These are phyloP conservation scores for Geosmithia flava DNA, from an alignment of 2,329 filamentous ascomycete species.

Conservation along the genomic window DNA sequence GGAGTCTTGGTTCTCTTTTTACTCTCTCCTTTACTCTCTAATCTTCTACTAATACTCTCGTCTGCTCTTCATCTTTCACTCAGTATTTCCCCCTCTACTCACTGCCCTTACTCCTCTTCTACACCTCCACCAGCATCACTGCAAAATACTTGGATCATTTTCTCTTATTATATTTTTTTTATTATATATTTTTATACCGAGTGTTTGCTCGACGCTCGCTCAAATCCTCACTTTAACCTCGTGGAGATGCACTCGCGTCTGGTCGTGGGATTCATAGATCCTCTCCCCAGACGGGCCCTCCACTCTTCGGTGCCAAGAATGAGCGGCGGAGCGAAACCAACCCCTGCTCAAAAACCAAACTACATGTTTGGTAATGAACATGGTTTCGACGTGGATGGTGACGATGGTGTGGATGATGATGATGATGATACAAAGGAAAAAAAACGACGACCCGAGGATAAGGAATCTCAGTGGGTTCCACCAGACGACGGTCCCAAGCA, in stretches of 20 bases:
- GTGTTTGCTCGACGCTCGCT: slow-evolving; percentile 51
- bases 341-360: slow-evolving; percentile 4
- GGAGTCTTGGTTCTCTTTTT: too few species aligned
- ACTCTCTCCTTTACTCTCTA: too few species aligned
- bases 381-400: too few species aligned
- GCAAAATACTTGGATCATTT: neutral
- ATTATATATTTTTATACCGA: slow-evolving; percentile 20
- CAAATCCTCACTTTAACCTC: slow-evolving; percentile 60
- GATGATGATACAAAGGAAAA: slow-evolving; percentile 34
- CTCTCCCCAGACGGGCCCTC: slow-evolving; percentile 23
- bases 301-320: slow-evolving; percentile 59
- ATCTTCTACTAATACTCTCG: too few species aligned
- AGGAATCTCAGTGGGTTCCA: slow-evolving; percentile 2
- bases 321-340: slow-evolving; percentile 52
- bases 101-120: too few species aligned
- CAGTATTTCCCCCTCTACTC: too few species aligned
- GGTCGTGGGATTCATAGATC: slow-evolving; percentile 3
- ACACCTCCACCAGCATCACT: too few species aligned
- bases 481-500: neutral
- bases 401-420: neutral
- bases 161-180: slow-evolving; percentile 14
- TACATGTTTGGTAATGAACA: too few species aligned
- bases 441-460: slow-evolving; percentile 15
- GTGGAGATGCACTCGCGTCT: slow-evolving; percentile 37
- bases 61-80: too few species aligned